Percentiles rank a stretch among this genome's conserved stretches.
These are phyloP conservation scores for Fusarium pseudograminearum DNA, from an alignment of 2,329 filamentous ascomycete genomes.

Conservation along the genomic window DNA sequence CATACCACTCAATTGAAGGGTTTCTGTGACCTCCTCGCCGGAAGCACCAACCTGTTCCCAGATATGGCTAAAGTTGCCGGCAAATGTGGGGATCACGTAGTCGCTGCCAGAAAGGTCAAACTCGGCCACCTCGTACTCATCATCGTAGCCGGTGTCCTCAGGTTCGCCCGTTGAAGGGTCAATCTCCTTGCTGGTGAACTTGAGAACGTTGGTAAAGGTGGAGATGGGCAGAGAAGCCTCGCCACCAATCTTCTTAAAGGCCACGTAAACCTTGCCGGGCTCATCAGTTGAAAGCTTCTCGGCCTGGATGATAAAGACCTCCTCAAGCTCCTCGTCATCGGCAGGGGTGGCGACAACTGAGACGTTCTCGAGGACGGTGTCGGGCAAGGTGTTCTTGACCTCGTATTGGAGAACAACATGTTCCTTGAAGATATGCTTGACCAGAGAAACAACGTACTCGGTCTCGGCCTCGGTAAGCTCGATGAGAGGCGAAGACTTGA, in stretches of 20 bases:
- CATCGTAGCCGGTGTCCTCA: slow-evolving; percentile 92
- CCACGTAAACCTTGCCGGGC: slow-evolving; percentile 93
- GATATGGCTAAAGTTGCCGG: slow-evolving; percentile 92
- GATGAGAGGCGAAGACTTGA: slow-evolving; percentile 88
- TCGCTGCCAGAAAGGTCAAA: slow-evolving; percentile 92
- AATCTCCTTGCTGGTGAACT: slow-evolving; percentile 98
- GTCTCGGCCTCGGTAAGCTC: slow-evolving; percentile 98
- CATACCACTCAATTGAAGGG: slow-evolving; percentile 84
- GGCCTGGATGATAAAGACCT: slow-evolving; percentile 93
- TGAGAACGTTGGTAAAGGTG: slow-evolving; percentile 91
- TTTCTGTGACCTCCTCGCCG: slow-evolving; percentile 92
- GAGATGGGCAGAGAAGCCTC: slow-evolving; percentile 81
- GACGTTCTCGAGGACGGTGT: slow-evolving; percentile 90
- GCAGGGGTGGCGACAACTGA: slow-evolving; percentile 83
- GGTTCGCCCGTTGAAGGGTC: slow-evolving; percentile 94
- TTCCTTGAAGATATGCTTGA: slow-evolving; percentile 99
- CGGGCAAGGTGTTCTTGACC: slow-evolving; percentile 95
- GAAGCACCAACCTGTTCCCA: slow-evolving; percentile 94
- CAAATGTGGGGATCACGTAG: slow-evolving; percentile 93
- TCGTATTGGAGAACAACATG: slow-evolving; percentile 96
- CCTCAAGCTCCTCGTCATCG: slow-evolving; percentile 85
- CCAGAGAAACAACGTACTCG: slow-evolving; percentile 91
- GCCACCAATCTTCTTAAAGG: slow-evolving; percentile 86
- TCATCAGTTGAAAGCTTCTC: slow-evolving; percentile 85
- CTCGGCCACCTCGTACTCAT: slow-evolving; percentile 97